Base-by-base conservation (phyloP, 805 yeast species). In the Metschnikowia santaceciliae region DNA sequence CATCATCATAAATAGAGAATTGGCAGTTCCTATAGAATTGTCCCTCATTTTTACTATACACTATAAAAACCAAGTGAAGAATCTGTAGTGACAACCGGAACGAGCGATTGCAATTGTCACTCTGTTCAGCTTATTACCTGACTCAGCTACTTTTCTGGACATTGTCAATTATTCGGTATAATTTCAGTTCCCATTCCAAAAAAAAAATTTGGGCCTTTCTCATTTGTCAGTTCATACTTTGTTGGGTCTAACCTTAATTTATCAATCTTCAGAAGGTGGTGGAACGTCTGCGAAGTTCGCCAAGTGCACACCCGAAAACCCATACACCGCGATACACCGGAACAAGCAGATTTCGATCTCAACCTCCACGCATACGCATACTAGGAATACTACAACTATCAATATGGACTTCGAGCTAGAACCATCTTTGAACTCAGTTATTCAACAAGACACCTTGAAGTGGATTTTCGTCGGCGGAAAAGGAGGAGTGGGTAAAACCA, bases 381-480 rank as follows among this genome's bases (percentile, higher is more conserved):
- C 30, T 22, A 26, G 30, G 11, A 26, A 26, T 26, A 26, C 30
- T 26, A 26, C 30, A 26, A 26, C 30, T 26, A 26, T 26, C 30
- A 26, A 26, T 26, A 73, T 72, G 81, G 88, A 84, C 55, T 77
- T 83, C 52, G 80, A 78, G 55, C 79, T 83, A 35, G 92, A 86
- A 57, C 90, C 92, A 55, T 83, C 86, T 39, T 76, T 88, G 57
- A 81, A 82, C 59, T 83, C 88, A 15, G 72, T 88, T 48, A 74
- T 87, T 48, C 58, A 71, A 30, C 83, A 80, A 54, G 88, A 86
- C 26, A 71, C 82, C 38, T 80, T 94, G 64, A 88, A 88, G 65
- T 94, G 99, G 99, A 86, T 94, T 56, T 94, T 94, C 64, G 98
- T 92, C 41, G 99, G 99, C 58, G 99, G 99, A 60, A 94, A 94